phyloP scores from a whole-genome alignment of 768 basidiomycete genomes.

The Coprinopsis sp. region DNA sequence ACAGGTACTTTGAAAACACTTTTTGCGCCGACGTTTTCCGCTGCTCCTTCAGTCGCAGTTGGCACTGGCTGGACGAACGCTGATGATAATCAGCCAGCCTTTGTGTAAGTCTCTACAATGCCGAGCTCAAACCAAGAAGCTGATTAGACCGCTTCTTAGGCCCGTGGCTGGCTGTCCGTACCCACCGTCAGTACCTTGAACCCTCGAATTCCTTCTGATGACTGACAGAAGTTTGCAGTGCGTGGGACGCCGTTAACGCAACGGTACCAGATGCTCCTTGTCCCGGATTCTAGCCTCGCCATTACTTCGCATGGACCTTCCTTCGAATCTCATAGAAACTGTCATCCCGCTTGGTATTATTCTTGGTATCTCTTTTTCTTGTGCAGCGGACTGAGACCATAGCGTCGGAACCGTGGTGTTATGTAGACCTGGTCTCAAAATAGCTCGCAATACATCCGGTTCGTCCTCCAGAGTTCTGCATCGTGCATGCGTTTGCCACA shows the following conservation, averaged over 20 bases:
- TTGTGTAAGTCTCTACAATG: slow-evolving; percentile 35
- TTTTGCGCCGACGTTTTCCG: slow-evolving; percentile 57
- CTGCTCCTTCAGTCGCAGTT: slow-evolving; percentile 44
- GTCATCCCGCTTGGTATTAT: background rate
- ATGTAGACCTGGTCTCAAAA: too few relatives aligned
- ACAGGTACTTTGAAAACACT: slow-evolving; percentile 64
- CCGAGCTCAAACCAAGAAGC: background rate
- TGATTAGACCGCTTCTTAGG: slow-evolving; percentile 18
- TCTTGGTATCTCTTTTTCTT: background rate
- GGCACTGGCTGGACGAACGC: slow-evolving; percentile 78
- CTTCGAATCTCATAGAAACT: background rate
- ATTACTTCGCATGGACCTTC: slow-evolving; percentile 4
- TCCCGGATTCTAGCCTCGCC: slow-evolving; percentile 24
- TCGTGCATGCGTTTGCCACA: too few relatives aligned
- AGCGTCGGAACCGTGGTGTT: too few relatives aligned
- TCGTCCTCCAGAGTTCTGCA: too few relatives aligned
- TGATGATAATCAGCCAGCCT: slow-evolving; percentile 55
- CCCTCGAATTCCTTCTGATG: slow-evolving; percentile 3
- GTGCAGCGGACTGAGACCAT: too few relatives aligned
- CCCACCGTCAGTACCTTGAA: slow-evolving; percentile 39
- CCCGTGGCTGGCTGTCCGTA: slow-evolving; percentile 62
- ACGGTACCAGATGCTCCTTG: slow-evolving; percentile 45
- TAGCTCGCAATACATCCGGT: too few relatives aligned
- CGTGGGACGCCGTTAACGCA: slow-evolving; percentile 55
- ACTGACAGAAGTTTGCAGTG: slow-evolving; percentile 24